A percentile compares a stretch with the other conserved stretches of the same genome.
phyloP scores from a whole-genome alignment of 2,329 filamentous ascomycete species.

The Aspergillus awamori region DNA sequence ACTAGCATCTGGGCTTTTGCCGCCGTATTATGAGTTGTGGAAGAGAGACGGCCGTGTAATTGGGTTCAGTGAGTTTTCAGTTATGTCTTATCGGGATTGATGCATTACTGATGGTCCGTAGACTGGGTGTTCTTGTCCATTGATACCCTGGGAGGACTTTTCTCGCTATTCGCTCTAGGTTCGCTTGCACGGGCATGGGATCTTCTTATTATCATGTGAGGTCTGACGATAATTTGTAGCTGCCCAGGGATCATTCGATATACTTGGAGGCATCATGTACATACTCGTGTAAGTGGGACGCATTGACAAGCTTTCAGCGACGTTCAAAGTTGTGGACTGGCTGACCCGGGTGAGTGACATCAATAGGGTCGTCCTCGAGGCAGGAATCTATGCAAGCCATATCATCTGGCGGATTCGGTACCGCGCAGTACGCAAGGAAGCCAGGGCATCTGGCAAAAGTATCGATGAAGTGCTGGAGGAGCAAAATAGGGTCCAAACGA shows the following conservation, averaged over 20 bases:
- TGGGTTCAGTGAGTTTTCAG: slow-evolving; percentile 55
- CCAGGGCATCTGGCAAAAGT: slow-evolving; percentile 54
- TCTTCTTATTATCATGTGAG: too few species aligned
- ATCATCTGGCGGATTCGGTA: slow-evolving; percentile 62
- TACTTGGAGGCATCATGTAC: slow-evolving; percentile 63
- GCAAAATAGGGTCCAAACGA: background rate
- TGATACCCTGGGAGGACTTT: slow-evolving; percentile 64
- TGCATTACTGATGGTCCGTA: slow-evolving; percentile 20
- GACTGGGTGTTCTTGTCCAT: slow-evolving; percentile 62
- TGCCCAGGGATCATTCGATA: slow-evolving; percentile 63
- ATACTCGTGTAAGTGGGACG: slow-evolving; percentile 57
- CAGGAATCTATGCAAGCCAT: slow-evolving; percentile 63
- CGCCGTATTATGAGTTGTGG: slow-evolving; percentile 64
- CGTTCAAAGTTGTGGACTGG: background rate
- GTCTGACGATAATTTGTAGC: slow-evolving; percentile 41
- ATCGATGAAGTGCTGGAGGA: slow-evolving; percentile 58
- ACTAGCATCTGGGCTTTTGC: slow-evolving; percentile 59
- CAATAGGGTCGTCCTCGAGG: slow-evolving; percentile 58
- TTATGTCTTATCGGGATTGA: background rate
- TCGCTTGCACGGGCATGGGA: slow-evolving; percentile 23
- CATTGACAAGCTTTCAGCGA: background rate
- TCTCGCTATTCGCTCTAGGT: slow-evolving; percentile 66
- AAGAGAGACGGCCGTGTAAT: slow-evolving; percentile 64
- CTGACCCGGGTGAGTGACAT: background rate
- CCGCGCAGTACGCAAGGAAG: slow-evolving; percentile 55